Conservation (phyloP, 352 stramenopile genomes). For the Globisporangium polare region DNA sequence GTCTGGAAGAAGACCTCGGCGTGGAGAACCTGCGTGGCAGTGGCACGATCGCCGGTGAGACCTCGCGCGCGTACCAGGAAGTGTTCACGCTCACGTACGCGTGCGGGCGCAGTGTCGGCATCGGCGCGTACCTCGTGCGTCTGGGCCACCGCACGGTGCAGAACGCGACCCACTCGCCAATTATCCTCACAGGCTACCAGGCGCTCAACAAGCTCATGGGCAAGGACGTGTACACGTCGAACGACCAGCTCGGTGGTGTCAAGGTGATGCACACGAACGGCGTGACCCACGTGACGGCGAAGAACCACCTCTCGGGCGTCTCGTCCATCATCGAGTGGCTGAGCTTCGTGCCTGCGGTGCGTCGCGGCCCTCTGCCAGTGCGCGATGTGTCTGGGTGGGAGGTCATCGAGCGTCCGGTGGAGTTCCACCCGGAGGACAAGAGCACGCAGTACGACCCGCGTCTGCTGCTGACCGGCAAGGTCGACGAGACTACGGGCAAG, state of each 20-base stretch:
- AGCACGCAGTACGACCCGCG: conserved; percentile 95
- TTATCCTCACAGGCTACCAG: conserved; percentile 99
- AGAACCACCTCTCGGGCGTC: conserved; percentile 97
- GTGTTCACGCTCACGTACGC: conserved; percentile 99
- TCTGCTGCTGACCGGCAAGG: conserved; percentile 86
- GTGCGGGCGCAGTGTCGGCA: conserved; percentile 98
- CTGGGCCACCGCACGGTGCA: conserved; percentile 99
- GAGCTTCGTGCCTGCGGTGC: conserved; percentile 96
- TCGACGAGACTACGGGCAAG: conserved; percentile 68
- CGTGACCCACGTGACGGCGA: conserved; percentile 96
- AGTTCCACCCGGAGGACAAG: conserved; percentile 91
- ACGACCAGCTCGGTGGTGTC: conserved; percentile 99
- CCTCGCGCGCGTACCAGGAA: conserved; percentile 97
- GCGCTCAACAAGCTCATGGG: conserved; percentile 99
- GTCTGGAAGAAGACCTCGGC: conserved; percentile 96
- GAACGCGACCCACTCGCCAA: conserved; percentile 96
- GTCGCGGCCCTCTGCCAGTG: conserved; percentile 75
- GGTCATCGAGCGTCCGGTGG: conserved; percentile 85
- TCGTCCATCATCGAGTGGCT: conserved; percentile 97
- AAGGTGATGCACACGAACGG: conserved; percentile 99
- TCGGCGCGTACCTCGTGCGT: conserved; percentile 99
- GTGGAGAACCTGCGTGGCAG: conserved; percentile 99
- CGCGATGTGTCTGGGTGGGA: conserved; percentile 82
- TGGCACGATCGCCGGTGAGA: conserved; percentile 99
- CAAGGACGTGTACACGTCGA: conserved; percentile 99